These are phyloP conservation scores for Irpex rosettiformis DNA, from an alignment of 1,284 basidiomycete species.

Conservation along the genomic window DNA sequence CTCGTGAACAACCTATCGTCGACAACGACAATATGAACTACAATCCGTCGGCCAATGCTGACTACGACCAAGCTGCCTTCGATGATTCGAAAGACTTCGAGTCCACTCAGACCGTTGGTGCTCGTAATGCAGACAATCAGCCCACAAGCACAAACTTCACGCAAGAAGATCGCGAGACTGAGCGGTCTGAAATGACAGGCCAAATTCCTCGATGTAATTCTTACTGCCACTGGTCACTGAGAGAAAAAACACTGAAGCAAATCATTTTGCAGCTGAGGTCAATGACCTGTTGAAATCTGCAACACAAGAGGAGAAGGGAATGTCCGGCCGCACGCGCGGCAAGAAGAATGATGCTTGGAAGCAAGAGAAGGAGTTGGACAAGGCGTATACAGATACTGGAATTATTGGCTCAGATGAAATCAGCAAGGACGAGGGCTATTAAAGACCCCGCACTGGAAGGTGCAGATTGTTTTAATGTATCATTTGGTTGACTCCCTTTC, in stretches of 20 bases:
- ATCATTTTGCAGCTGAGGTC: constrained; percentile 20
- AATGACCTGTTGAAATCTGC: constrained; percentile 22
- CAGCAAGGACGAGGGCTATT: constrained; percentile 21
- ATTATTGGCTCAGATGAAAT: constrained; percentile 19
- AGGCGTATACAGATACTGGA: constrained; percentile 18
- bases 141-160: constrained; percentile 18
- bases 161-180: constrained; percentile 23
- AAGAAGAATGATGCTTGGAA: constrained; percentile 25
- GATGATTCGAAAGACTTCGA: constrained; percentile 15
- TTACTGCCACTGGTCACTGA: neutral
- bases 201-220: constrained; percentile 21
- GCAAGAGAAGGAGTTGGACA: constrained; percentile 27
- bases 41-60: constrained; percentile 24
- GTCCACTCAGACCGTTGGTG: constrained; percentile 19
- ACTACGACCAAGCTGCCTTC: constrained; percentile 24
- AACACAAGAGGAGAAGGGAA: constrained; percentile 19
- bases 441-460: too few species aligned
- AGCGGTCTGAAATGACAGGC: constrained; percentile 20
- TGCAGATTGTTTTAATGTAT: too few species aligned
- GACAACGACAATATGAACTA: constrained; percentile 23
- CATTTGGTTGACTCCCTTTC: too few species aligned
- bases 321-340: constrained; percentile 23
- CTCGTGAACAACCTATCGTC: neutral
- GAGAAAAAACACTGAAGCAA: neutral
- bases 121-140: constrained; percentile 25